phyloP scores from a whole-genome alignment of 495 filamentous ascomycete species.

The Stereocaulon alpinum region DNA sequence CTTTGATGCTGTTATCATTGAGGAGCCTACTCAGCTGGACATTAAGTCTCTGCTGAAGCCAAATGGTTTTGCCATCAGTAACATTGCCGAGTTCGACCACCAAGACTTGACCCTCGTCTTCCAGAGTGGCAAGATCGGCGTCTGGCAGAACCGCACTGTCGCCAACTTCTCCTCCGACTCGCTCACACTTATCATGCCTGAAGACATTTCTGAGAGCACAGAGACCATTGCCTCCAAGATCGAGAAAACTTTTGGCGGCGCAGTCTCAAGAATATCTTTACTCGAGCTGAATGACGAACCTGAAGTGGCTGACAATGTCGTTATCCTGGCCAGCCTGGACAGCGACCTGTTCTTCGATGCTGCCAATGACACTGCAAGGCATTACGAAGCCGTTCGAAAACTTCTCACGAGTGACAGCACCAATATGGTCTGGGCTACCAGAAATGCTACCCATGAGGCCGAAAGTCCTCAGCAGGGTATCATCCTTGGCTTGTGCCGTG shows the following conservation, averaged over 20 bases:
- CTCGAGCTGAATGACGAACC: constrained; percentile 4
- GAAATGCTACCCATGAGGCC: constrained; percentile 19
- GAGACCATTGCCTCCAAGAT: constrained; percentile 12
- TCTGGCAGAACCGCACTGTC: constrained; percentile 5
- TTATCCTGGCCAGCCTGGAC: constrained; percentile 20
- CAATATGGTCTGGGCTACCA: constrained; percentile 16
- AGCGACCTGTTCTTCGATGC: constrained; percentile 16
- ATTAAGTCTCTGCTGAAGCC: constrained; percentile 13
- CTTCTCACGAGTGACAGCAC: constrained; percentile 9
- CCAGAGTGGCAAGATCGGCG: constrained; percentile 5
- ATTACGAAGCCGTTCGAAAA: constrained; percentile 16
- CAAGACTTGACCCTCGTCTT: constrained; percentile 12
- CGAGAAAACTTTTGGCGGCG: constrained; percentile 2
- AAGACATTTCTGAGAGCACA: constrained; percentile 10
- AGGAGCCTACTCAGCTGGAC: constrained; percentile 6
- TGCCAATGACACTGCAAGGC: constrained; percentile 2
- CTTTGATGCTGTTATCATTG: constrained; percentile 18
- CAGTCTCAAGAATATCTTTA: background rate
- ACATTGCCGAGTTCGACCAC: background rate
- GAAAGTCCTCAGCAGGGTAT: constrained; percentile 17
- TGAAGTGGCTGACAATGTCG: constrained; percentile 13
- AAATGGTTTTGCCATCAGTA: constrained; percentile 16
- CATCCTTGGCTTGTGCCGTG: constrained; percentile 8
- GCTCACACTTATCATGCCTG: constrained; percentile 12
- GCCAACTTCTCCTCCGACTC: background rate